Evolutionary conservation across 257 asterid genomes (phyloP), one percentile per base, ranked within the genome.

Genomic region (Forsythia suspensa): DNA sequence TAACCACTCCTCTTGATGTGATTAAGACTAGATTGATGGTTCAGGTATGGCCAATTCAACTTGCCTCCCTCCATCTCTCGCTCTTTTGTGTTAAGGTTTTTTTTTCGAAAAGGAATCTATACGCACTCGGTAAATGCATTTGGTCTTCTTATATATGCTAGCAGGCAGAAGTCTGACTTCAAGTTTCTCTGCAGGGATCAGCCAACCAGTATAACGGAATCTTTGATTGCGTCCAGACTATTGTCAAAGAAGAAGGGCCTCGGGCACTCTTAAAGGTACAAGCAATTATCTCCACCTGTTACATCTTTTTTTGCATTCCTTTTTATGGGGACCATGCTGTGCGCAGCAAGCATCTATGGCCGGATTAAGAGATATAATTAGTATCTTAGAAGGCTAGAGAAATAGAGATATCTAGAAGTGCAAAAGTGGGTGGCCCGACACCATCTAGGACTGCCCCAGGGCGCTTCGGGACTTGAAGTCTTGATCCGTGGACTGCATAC

Each of bases 1-100:
- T 95, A 71, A 95, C 99, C 74, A 95, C 99, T 80, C 99, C 99
- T 43, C 91, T 95, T 51, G 99, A 95, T 85, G 99, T 95, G 89
- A 90, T 95, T 81, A 95, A 95, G 86, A 95, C 99, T 29, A 90
- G 99, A 85, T 81, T 95, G 86, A 95, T 95, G 99, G 82, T 88
- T 82, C 99, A 95, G 98, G 99, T 93, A 88, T 80, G 71, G 65
- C 11, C 63, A 80, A 71, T 65, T 34, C 65, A 73, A 76, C 41
- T 46, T 55, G 44, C 34, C 74, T n/a, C 2, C 40, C 16, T 37
- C 71, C 66, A 13, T 37, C 4, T 16, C 48, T 5, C 18, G 15
- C 82, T 59, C 10, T 57, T 46, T 40, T 38, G 44, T 16, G 67
- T 21, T 15, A 12, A 3, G 3, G 51, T 79, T 68, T 43, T 24